A percentile compares a stretch with the other conserved stretches of the same genome.
These are phyloP conservation scores for Wickerhamiella spandovensis DNA, from an alignment of 805 yeast genomes.

Conservation along the genomic window DNA sequence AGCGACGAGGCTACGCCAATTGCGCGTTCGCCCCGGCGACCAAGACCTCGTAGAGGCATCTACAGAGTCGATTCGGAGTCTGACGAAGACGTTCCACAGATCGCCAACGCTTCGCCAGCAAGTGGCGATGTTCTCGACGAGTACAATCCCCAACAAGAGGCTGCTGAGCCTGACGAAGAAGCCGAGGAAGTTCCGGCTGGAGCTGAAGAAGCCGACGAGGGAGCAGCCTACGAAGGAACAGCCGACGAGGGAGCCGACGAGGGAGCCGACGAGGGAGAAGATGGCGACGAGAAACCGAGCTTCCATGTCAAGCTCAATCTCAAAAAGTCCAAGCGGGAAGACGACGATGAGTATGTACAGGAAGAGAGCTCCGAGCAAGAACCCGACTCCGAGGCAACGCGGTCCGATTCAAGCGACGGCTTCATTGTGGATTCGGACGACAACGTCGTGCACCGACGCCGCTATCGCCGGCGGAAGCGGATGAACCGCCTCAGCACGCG, in stretches of 20 bases:
- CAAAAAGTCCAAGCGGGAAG: not conserved
- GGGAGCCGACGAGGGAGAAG: not conserved
- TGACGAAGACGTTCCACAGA: not conserved
- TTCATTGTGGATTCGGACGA: conserved; percentile 16
- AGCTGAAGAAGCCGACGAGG: not conserved
- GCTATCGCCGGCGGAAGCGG: not conserved
- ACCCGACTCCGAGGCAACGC: not conserved
- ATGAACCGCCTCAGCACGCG: not conserved
- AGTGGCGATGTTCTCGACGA: not conserved
- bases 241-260: not conserved
- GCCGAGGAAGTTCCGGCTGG: no score
- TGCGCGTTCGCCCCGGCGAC: not conserved
- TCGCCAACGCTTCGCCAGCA: not conserved
- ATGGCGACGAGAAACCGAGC: not conserved
- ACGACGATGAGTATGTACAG: not conserved
- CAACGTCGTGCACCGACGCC: conserved; percentile 6
- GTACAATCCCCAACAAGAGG: not conserved
- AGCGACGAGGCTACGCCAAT: not conserved
- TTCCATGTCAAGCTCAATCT: not conserved
- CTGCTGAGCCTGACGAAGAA: not conserved
- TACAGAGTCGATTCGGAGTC: not conserved
- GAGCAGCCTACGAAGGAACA: not conserved
- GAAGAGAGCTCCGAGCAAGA: not conserved
- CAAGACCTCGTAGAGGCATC: not conserved
- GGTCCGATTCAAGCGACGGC: not conserved